phyloP scores from a whole-genome alignment of 768 basidiomycete genomes.

The Mycena capillaripes region DNA sequence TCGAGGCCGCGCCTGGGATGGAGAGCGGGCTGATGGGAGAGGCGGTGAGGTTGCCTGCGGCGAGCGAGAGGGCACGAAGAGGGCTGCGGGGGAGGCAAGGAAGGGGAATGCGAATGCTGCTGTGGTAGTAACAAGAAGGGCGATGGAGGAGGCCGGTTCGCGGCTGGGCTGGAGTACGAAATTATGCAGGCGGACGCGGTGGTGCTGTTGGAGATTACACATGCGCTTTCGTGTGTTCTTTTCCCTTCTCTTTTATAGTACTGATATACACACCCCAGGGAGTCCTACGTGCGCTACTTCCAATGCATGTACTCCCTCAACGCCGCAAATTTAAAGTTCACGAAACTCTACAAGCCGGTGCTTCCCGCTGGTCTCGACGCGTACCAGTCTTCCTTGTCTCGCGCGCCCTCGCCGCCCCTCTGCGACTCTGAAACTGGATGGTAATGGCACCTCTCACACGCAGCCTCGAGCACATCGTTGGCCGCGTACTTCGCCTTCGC shows the following conservation, averaged over 20 bases:
- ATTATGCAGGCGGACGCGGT: conserved; percentile 81
- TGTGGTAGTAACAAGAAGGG: too few species aligned
- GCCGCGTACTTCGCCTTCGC: too few species aligned
- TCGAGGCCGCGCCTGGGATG: conserved; percentile 87
- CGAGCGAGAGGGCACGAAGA: conserved; percentile 74
- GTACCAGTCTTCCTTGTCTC: background rate
- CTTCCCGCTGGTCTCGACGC: conserved; percentile 72
- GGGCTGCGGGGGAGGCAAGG: conserved; percentile 52
- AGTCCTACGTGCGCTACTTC: conserved; percentile 84
- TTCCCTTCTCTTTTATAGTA: too few species aligned
- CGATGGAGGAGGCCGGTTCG: conserved; percentile 56
- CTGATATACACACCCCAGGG: conserved; percentile 64
- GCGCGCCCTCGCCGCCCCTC: too few species aligned
- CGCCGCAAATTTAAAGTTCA: conserved; percentile 82
- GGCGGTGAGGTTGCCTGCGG: conserved; percentile 63
- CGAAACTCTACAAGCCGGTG: conserved; percentile 78
- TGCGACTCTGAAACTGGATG: too few species aligned
- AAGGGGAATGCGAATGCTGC: background rate
- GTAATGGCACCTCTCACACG: too few species aligned
- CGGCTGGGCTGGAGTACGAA: conserved; percentile 82
- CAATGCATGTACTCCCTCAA: conserved; percentile 75
- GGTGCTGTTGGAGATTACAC: conserved; percentile 77
- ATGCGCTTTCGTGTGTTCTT: conserved; percentile 72
- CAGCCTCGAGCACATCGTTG: too few species aligned
- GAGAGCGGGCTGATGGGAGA: conserved; percentile 79